A percentile compares a stretch with the other conserved stretches of the same genome.
Evolutionary conservation across 768 basidiomycete species (phyloP).

Genomic region (Rhodotorula toruloides): DNA sequence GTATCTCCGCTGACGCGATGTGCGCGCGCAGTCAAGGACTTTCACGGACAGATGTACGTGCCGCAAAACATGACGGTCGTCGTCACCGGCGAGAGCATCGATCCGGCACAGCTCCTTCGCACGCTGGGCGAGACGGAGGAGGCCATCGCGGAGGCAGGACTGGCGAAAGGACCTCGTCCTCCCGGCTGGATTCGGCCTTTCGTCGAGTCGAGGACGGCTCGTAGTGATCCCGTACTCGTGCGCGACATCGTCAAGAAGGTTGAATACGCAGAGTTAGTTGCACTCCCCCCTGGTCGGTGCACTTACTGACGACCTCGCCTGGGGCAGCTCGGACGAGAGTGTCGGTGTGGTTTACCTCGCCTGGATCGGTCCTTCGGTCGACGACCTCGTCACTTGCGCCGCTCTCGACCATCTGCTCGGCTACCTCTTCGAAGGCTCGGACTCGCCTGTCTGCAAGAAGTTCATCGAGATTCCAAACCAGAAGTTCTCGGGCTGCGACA

Average conservation of each 20-base stretch:
- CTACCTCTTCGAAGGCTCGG: constrained; percentile 66
- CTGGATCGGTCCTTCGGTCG: constrained; percentile 65
- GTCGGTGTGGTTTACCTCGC: constrained; percentile 73
- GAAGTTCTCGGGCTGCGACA: constrained; percentile 65
- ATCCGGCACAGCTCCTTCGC: constrained; percentile 64
- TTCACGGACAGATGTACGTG: constrained; percentile 82
- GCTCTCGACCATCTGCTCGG: constrained; percentile 77
- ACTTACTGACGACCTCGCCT: neutral
- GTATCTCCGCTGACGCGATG: neutral
- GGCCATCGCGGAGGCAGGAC: constrained; percentile 66
- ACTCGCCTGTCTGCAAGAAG: constrained; percentile 58
- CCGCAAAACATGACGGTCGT: constrained; percentile 87
- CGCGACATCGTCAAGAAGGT: constrained; percentile 60
- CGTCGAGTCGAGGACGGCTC: constrained; percentile 71
- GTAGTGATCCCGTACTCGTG: constrained; percentile 52
- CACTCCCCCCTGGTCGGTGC: constrained; percentile 43
- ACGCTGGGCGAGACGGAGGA: constrained; percentile 72
- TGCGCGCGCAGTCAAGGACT: constrained; percentile 63
- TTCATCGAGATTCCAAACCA: constrained; percentile 85
- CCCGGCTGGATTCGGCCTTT: constrained; percentile 87
- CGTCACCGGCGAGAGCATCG: constrained; percentile 72
- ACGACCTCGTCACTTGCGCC: constrained; percentile 63
- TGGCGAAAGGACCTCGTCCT: constrained; percentile 62
- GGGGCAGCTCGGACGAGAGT: constrained; percentile 19
- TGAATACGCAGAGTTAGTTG: constrained; percentile 93